phyloP scores from a whole-genome alignment of 768 basidiomycete species.

The Tricholoma hemisulphureum region DNA sequence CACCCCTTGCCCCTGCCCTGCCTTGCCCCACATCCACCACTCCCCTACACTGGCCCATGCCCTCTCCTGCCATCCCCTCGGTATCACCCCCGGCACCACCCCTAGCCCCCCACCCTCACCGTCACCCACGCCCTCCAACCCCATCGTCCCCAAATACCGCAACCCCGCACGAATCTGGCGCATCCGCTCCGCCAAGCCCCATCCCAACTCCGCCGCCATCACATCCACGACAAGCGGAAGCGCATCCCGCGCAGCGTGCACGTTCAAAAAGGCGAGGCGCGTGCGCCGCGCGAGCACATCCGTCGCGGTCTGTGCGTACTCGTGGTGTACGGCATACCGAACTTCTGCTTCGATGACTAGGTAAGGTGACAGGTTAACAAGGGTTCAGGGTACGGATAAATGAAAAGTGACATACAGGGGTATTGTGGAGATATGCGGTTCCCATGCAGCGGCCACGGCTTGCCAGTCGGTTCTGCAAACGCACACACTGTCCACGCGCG shows the following conservation, averaged over 20 bases:
- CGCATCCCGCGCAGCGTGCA: slow-evolving; percentile 76
- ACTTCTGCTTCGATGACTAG: slow-evolving; percentile 91
- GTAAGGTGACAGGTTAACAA: background rate
- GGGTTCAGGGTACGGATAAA: background rate
- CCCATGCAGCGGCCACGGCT: slow-evolving; percentile 85
- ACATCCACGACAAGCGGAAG: slow-evolving; percentile 88
- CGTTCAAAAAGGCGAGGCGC: slow-evolving; percentile 91
- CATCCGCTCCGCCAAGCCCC: slow-evolving; percentile 60
- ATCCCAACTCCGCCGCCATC: slow-evolving; percentile 83
- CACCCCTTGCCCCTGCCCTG: background rate
- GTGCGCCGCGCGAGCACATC: slow-evolving; percentile 93
- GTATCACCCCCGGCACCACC: slow-evolving; percentile 22
- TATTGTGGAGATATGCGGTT: slow-evolving; percentile 67
- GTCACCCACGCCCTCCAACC: slow-evolving; percentile 67
- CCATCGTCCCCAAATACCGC: slow-evolving; percentile 81
- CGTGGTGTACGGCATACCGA: slow-evolving; percentile 81
- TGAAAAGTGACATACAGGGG: slow-evolving; percentile 54
- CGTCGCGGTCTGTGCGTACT: slow-evolving; percentile 89
- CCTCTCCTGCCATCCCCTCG: slow-evolving; percentile 27
- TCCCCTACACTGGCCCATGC: slow-evolving; percentile 28
- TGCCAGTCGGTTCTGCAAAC: slow-evolving; percentile 73
- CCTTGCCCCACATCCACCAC: slow-evolving; percentile 43
- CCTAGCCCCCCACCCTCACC: slow-evolving; percentile 35
- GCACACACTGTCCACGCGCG: slow-evolving; percentile 93
- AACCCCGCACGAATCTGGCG: slow-evolving; percentile 60